Evolutionary conservation across 306 rosid species (phyloP), one percentile per base, ranked within the genome.

Genomic region (Sphenostylis stenocarpa): DNA sequence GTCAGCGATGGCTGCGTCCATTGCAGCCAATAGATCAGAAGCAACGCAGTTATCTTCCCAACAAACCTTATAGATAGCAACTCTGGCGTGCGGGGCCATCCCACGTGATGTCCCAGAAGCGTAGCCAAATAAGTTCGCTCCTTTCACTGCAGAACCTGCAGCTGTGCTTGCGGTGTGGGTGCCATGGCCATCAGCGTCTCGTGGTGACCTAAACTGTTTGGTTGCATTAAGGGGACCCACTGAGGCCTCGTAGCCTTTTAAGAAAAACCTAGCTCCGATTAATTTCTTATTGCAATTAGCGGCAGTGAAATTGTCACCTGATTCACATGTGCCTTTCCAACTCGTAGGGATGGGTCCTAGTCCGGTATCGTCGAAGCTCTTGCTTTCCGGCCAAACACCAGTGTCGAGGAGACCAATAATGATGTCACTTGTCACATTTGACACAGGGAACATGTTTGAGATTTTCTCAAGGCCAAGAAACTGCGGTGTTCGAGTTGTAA

Each of bases 351-450:
- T 78, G 23, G 97, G 93, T 60, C 91, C 93, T 0, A 87, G 70
- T 4, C 89, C 90, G 0, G 84, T 39, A 38, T 91, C 98, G 24
- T 86, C 86, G 14, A 90, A 90, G 83, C 98, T 94, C 80, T 91
- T 91, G 82, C 97, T 94, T 72, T 94, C 96, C 0, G 96, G 98
- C 96, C 93, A 91, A 39, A 94, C 75, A 0, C 96, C 98, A 0
- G 94, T 90, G 71, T 94, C 98, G 16, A 94, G 49, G 11, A 94
- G 49, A 9, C 96, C 91, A 2, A 94, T 28, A 16, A 91, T 57
- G 7, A 90, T 84, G 1, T 91, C 97, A 55, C 77, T 52, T 0
- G 10, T 53, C 0, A 77, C 72, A 6, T 39, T 80, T 3, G 91
- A 70, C 23, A 78, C 57, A 1, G 87, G 87, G 12, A 63, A 70